These are phyloP conservation scores for Venturia effusa DNA, from an alignment of 2,329 filamentous ascomycete species.

Conservation along the genomic window DNA sequence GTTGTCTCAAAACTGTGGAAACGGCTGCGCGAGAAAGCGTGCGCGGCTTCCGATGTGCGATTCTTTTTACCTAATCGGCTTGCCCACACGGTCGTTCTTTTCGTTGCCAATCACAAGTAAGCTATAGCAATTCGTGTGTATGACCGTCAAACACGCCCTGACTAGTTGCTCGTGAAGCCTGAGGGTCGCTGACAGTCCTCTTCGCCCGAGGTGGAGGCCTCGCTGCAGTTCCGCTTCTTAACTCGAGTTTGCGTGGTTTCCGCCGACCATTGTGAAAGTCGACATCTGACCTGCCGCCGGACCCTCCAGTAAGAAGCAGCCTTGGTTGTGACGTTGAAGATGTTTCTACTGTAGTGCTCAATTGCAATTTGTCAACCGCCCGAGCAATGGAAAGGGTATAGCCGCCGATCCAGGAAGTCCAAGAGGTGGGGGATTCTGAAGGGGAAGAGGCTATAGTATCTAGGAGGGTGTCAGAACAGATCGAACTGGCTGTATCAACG, in stretches of 20 bases:
- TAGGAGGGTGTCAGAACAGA: background rate
- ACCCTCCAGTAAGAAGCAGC: background rate
- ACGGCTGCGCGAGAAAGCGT: too few relatives aligned
- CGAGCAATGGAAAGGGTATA: constrained; percentile 5
- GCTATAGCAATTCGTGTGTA: background rate
- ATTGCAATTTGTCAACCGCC: constrained; percentile 1
- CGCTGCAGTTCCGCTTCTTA: background rate
- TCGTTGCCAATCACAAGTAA: background rate
- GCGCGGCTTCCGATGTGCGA: too few relatives aligned
- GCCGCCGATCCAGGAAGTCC: constrained; percentile 5
- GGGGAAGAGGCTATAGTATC: background rate
- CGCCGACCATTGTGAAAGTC: background rate
- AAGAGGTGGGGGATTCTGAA: background rate
- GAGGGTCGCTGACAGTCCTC: background rate
- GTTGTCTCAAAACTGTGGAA: too few relatives aligned
- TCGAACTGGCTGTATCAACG: background rate
- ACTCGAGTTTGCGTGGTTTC: constrained; percentile 8
- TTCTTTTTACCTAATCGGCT: too few relatives aligned
- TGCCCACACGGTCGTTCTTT: too few relatives aligned
- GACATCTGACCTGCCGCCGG: background rate
- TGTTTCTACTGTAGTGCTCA: background rate
- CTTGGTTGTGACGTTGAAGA: constrained; percentile 1
- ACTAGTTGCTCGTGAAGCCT: background rate
- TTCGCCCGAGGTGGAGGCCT: background rate
- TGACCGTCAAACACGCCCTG: background rate